Evolutionary conservation across 371 early-diverging fungal species (phyloP).

Genomic region (Mucor circinelloides): DNA sequence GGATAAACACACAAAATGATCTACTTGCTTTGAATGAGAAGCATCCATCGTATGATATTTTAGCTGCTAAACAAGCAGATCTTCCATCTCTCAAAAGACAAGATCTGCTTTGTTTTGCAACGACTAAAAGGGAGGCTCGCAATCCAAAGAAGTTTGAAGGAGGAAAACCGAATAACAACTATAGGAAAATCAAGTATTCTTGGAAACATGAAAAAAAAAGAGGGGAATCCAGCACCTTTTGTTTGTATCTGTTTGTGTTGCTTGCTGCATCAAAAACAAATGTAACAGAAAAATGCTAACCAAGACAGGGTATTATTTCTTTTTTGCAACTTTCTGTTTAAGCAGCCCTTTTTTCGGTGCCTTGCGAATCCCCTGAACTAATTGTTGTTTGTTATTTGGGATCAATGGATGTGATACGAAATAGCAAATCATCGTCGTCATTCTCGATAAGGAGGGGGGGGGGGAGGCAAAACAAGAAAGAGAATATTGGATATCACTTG

Average conservation of each 20-base stretch:
- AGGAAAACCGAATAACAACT: background rate
- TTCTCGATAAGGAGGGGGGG: background rate
- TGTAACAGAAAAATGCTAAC: background rate
- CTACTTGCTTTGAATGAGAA: background rate
- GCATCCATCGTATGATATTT: background rate
- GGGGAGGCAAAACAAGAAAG: background rate
- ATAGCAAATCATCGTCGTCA: background rate
- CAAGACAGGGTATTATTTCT: background rate
- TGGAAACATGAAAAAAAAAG: background rate
- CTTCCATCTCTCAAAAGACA: background rate
- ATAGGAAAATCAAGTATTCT: background rate
- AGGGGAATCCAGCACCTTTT: background rate
- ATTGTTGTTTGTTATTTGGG: background rate
- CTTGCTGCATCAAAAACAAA: background rate
- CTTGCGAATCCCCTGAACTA: background rate
- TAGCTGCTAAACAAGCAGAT: background rate
- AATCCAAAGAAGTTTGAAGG: background rate
- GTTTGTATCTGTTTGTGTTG: background rate
- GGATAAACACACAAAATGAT: background rate
- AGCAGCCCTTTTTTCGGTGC: background rate
- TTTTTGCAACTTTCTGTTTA: background rate
- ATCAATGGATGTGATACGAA: background rate
- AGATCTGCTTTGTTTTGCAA: background rate
- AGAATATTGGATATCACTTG: background rate
- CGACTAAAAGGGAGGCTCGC: too few relatives aligned